A percentile compares a stretch with the other conserved stretches of the same genome.
Evolutionary conservation across 257 asterid genomes (phyloP).

Genomic region (Nicotiana benthamiana): DNA sequence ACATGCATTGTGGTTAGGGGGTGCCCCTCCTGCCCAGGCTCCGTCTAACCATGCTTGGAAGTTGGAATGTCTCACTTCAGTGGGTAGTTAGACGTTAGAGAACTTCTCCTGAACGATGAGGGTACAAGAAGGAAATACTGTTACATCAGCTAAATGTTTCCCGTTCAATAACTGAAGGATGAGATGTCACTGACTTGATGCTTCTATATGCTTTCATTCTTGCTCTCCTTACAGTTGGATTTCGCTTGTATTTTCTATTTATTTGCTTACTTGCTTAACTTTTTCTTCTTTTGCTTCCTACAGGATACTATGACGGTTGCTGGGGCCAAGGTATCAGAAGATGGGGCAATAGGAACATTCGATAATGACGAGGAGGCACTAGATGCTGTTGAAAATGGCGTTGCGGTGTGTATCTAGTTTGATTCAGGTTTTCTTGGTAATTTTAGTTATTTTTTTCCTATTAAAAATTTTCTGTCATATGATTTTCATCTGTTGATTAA

Average conservation of each 20-base stretch:
- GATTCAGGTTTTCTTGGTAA: constrained; percentile 7
- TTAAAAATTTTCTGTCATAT: not conserved
- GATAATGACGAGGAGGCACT: constrained; percentile 52
- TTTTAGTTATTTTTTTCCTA: not conserved
- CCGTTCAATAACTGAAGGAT: not conserved
- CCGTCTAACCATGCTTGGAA: not conserved
- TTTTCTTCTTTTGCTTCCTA: not conserved
- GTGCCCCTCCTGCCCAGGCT: not conserved
- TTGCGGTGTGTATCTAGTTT: constrained; percentile 41
- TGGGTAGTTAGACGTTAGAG: not conserved
- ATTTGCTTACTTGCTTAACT: not conserved
- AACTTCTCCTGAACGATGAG: not conserved
- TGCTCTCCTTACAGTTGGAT: not conserved
- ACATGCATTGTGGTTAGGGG: not conserved
- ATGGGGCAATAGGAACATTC: constrained; percentile 23
- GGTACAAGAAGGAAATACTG: not conserved
- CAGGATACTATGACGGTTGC: constrained; percentile 43
- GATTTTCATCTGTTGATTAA: not conserved
- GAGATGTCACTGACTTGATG: not conserved
- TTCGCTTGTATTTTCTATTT: not conserved
- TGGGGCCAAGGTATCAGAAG: constrained; percentile 25
- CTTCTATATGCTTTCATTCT: not conserved
- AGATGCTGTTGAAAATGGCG: constrained; percentile 58
- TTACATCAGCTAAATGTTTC: not conserved
- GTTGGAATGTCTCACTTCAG: not conserved